Evolutionary conservation across 768 basidiomycete species (phyloP), one percentile per base, ranked within the genome.

Genomic region (Xerocomus brunneocitrinus): DNA sequence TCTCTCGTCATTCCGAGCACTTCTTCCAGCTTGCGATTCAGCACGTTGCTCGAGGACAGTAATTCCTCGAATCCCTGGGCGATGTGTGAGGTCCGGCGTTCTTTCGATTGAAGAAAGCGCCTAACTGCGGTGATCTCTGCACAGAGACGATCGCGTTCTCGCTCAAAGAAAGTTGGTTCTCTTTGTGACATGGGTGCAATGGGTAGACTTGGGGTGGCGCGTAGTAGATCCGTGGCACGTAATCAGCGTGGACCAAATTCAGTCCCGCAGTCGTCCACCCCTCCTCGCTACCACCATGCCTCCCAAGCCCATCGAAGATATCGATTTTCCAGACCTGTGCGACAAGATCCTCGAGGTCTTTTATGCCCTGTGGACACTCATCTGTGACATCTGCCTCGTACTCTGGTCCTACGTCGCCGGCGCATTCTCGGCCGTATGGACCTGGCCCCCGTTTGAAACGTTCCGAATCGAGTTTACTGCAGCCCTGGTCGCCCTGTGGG

Each of bases 1-100:
- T 95, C 94, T 53, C 84, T 85, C 5, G 94, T 93, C 82, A 95
- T 95, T 9, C 90, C 90, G 25, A 87, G 73, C 2, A 94, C 91
- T 66, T 97, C 92, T 69, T 98, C 94, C 16, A 95, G 79, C 65
- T 92, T 94, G 57, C 93, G 83, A 67, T 95, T 95, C 22, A 94
- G 73, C 27, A 80, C 81, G 63, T 98, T 98, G 54, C 87, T 85
- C 8, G 89, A 84, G 4, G 86, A 86, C 16, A 98, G 73, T 4
- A 95, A 69, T 56, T 93, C 89, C 64, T 95, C 94, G 63, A 95
- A 95, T 19, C 85, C 89, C 93, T 89, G 61, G 16, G 52, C 27
- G 38, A 52, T 28, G 16, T 8, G 1, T 38, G 34, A 25, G 35
- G 32, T 49, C 24, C n/a, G 46, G 25, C 10, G 3, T 24, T 40